Conservation (phyloP, 768 basidiomycete genomes). For the Termitomyces sp. region DNA sequence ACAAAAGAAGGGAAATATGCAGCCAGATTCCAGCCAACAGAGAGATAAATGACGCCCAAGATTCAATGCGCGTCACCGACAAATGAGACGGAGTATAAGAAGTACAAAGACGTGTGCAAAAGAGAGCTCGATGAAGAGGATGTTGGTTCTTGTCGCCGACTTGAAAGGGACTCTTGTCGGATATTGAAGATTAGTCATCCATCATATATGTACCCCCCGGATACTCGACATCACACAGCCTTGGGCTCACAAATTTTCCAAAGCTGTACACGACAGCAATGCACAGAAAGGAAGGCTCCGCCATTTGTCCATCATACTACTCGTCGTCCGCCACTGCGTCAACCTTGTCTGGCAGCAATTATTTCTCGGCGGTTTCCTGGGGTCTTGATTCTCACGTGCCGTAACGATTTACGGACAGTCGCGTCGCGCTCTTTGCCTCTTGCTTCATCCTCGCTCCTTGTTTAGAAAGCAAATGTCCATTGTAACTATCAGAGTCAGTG, state of each 20-base stretch:
- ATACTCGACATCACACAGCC: constrained; percentile 5
- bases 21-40: constrained; percentile 17
- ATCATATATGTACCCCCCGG: constrained; percentile 10
- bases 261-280: background rate
- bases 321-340: background rate
- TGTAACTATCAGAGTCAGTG: constrained; percentile 61
- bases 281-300: background rate
- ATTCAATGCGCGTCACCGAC: background rate
- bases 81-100: constrained; percentile 2
- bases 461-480: constrained; percentile 47
- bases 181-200: constrained; percentile 7
- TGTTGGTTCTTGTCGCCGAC: constrained; percentile 6
- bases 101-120: constrained; percentile 1
- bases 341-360: background rate
- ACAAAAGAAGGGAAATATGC: constrained; percentile 9
- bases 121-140: background rate
- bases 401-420: constrained; percentile 10
- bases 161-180: background rate
- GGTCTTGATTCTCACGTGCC: constrained; percentile 12
- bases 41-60: constrained; percentile 4
- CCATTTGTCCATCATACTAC: background rate
- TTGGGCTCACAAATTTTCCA: background rate
- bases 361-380: background rate
- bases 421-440: constrained; percentile 16
- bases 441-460: constrained; percentile 5